Evolutionary conservation across 495 filamentous ascomycete genomes (phyloP).

Genomic region (Annulohypoxylon nitens): DNA sequence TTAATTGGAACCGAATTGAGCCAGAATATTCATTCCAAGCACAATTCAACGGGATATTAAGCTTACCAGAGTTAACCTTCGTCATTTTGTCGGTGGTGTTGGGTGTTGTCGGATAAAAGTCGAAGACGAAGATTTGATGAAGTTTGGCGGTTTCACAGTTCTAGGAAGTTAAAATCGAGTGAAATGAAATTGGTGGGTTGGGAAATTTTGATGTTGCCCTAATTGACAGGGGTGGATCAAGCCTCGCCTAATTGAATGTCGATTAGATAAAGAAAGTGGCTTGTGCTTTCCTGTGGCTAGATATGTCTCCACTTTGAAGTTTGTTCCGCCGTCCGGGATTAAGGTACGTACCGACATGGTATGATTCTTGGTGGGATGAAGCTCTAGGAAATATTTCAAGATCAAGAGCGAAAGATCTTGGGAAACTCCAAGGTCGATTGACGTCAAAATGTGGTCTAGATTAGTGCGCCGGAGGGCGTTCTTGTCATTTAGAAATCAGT

Average conservation of each 20-base stretch:
- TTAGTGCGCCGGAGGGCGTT: slow-evolving; percentile 52
- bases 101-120: slow-evolving; percentile 33
- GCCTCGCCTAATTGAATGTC: slow-evolving; percentile 17
- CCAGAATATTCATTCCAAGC: not conserved
- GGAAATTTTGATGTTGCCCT: slow-evolving; percentile 46
- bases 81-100: slow-evolving; percentile 64
- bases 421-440: slow-evolving; percentile 25
- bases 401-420: slow-evolving; percentile 24
- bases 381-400: slow-evolving; percentile 12
- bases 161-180: slow-evolving; percentile 22
- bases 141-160: slow-evolving; percentile 37
- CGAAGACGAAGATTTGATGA: slow-evolving; percentile 20
- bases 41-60: slow-evolving; percentile 17
- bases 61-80: slow-evolving; percentile 68
- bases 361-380: slow-evolving; percentile 43
- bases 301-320: not conserved
- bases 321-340: not conserved
- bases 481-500: slow-evolving; percentile 35
- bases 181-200: slow-evolving; percentile 35
- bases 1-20: slow-evolving; percentile 32
- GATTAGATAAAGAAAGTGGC: slow-evolving; percentile 38
- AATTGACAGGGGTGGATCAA: slow-evolving; percentile 25
- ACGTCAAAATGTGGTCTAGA: slow-evolving; percentile 55
- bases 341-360: slow-evolving; percentile 22
- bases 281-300: slow-evolving; percentile 19